Evolutionary conservation across 2,329 filamentous ascomycete species (phyloP), one percentile per base, ranked within the genome.

Genomic region (Epichloe elymi): DNA sequence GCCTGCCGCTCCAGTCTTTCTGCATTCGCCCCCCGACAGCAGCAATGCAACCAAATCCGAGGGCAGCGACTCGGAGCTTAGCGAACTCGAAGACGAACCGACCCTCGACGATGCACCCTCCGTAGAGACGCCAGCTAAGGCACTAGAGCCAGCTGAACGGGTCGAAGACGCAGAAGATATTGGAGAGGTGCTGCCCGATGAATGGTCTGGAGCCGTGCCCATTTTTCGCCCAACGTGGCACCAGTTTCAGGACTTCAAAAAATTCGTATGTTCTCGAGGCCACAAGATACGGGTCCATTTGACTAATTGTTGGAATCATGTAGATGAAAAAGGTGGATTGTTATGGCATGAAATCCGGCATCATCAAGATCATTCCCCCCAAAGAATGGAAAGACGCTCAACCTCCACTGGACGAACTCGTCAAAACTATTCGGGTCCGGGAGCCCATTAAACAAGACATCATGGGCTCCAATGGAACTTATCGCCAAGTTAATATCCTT

Each of bases 401-500:
- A 38, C 86, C 87, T 15, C 74, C 79, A 38, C 79, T 96, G 55
- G 83, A 93, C 62, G 86, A 96, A 60, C 77, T 88, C 48, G 79
- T 98, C 57, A 97, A 96, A 70, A 83, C 85, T 55, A 87, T 98
- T 66, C 85, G 83, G 63, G 90, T 98, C 62, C 91, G 91, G 68
- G 94, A 98, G 58, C 93, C 93, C 3, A 97, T 98, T 65, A 95
- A 89, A 63, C 93, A 98, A 67, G 93, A 98, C 61, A 98, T 98
- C 61, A 91, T 94, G 75, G 93, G 93, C 41, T 88, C 87, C 48
- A 88, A 91, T 63, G 94, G 93, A 51, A 94, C 88, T 51, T 98
- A 96, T 65, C 91, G 91, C 37, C 93, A 98, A 67, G 88, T 93
- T 62, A 98, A 98, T 64, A 90, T 98, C 53, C 83, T 97, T 61